Evolutionary conservation across 352 stramenopile species (phyloP).

Genomic region (Thalassiosira hispida): DNA sequence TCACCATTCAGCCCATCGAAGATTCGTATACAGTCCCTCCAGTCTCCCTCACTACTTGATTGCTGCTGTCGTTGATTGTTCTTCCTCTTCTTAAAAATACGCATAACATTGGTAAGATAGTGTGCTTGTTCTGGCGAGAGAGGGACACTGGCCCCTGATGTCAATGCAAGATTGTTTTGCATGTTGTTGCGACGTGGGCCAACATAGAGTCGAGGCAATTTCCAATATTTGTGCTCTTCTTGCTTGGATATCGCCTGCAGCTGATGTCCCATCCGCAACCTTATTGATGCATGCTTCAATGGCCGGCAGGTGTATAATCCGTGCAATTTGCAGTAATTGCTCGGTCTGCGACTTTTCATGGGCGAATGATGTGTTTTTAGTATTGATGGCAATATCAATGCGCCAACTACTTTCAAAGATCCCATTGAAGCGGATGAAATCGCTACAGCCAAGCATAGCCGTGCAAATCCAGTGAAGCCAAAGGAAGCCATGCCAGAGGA

Average conservation of each 20-base stretch:
- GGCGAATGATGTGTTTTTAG: neutral
- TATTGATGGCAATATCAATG: neutral
- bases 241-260: neutral
- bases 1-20: slow-evolving; percentile 77
- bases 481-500: too few species aligned
- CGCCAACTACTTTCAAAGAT: neutral
- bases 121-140: slow-evolving; percentile 62
- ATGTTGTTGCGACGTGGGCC: neutral
- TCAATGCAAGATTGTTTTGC: slow-evolving; percentile 1
- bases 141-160: slow-evolving; percentile 10
- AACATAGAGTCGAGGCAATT: slow-evolving; percentile 55
- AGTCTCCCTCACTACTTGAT: slow-evolving; percentile 10
- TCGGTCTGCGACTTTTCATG: neutral
- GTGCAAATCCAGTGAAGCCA: too few species aligned
- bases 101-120: slow-evolving; percentile 77
- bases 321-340: too few species aligned
- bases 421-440: neutral
- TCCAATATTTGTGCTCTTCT: slow-evolving; percentile 34
- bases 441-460: neutral
- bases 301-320: too few species aligned
- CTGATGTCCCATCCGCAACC: neutral
- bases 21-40: slow-evolving; percentile 57
- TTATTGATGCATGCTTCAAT: too few species aligned
- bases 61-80: slow-evolving; percentile 5
- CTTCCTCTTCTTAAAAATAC: slow-evolving; percentile 62